These are phyloP conservation scores for Suzukiozyma palmioleophila DNA, from an alignment of 1,139 yeast species.

Conservation along the genomic window DNA sequence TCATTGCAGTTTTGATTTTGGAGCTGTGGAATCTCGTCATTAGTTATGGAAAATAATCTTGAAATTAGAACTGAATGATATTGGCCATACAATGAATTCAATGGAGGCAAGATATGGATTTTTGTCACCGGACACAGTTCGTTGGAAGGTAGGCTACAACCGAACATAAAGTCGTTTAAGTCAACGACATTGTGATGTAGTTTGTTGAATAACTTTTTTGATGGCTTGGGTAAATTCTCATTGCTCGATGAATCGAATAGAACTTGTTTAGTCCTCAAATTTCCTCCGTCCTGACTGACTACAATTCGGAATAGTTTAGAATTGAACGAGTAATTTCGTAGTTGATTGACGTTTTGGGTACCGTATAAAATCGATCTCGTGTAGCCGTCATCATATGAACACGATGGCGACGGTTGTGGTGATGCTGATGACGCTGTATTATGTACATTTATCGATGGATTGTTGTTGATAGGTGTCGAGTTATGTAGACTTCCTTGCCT, in stretches of 20 bases:
- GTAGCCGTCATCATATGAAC: slow-evolving; percentile 38
- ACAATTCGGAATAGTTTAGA: slow-evolving; percentile 38
- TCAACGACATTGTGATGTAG: slow-evolving; percentile 41
- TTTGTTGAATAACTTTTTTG: background rate
- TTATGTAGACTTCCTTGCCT: slow-evolving; percentile 12
- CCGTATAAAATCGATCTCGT: slow-evolving; percentile 43
- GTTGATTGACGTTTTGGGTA: slow-evolving; percentile 25
- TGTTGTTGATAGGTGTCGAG: slow-evolving; percentile 10
- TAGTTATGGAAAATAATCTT: slow-evolving; percentile 40
- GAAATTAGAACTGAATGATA: slow-evolving; percentile 41
- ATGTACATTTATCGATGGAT: slow-evolving; percentile 5
- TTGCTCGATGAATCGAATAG: slow-evolving; percentile 37
- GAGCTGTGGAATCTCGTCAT: slow-evolving; percentile 15
- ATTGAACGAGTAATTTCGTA: slow-evolving; percentile 30
- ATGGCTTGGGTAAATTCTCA: slow-evolving; percentile 10
- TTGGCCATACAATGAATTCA: slow-evolving; percentile 25
- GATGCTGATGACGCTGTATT: slow-evolving; percentile 10
- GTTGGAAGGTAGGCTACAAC: slow-evolving; percentile 51
- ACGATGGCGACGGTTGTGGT: slow-evolving; percentile 10
- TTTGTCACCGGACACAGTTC: slow-evolving; percentile 45
- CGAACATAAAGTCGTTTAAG: slow-evolving; percentile 51
- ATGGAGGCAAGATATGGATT: slow-evolving; percentile 43
- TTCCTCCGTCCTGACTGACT: slow-evolving; percentile 52
- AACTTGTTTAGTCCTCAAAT: slow-evolving; percentile 43
- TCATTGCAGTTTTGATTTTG: slow-evolving; percentile 7